Conservation (phyloP, 345 rosid species). For the Acer negundo region DNA sequence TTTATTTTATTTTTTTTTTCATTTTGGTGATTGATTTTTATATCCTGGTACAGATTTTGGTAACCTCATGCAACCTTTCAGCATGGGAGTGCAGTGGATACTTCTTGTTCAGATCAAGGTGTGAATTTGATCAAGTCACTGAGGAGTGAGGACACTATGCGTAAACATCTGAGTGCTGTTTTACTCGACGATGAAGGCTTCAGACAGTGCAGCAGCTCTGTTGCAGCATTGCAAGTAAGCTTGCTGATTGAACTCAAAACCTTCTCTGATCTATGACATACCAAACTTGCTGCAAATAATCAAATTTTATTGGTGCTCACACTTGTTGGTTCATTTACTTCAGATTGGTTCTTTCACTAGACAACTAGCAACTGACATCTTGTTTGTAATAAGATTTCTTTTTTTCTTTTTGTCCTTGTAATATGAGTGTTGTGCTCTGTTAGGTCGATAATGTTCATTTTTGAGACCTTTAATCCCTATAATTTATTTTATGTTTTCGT, state of each 20-base stretch:
- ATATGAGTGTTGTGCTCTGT: too few species aligned
- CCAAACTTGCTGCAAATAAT: neutral
- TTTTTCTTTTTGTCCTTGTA: neutral
- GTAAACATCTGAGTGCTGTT: slow-evolving; percentile 24
- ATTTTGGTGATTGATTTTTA: too few species aligned
- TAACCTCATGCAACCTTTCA: slow-evolving; percentile 26
- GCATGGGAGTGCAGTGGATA: slow-evolving; percentile 48
- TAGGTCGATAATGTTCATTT: too few species aligned
- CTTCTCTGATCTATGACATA: slow-evolving; percentile 16
- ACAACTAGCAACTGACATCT: neutral
- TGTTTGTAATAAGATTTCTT: slow-evolving; percentile 2
- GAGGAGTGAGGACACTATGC: slow-evolving; percentile 25
- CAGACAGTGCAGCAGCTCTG: slow-evolving; percentile 37
- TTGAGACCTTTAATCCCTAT: too few species aligned
- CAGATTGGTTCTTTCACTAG: neutral
- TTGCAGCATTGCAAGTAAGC: slow-evolving; percentile 29
- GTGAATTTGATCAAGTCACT: slow-evolving; percentile 34
- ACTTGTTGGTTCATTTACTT: neutral
- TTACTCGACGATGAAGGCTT: slow-evolving; percentile 32
- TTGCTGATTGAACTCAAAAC: slow-evolving; percentile 2
- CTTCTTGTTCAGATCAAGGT: slow-evolving; percentile 30
- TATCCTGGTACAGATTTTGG: slow-evolving; percentile 6
- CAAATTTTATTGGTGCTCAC: neutral
- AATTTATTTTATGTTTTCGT: too few species aligned
- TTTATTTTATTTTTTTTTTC: too few species aligned